phyloP scores from a whole-genome alignment of 805 yeast species.

The Saccharomycopsis babjevae region DNA sequence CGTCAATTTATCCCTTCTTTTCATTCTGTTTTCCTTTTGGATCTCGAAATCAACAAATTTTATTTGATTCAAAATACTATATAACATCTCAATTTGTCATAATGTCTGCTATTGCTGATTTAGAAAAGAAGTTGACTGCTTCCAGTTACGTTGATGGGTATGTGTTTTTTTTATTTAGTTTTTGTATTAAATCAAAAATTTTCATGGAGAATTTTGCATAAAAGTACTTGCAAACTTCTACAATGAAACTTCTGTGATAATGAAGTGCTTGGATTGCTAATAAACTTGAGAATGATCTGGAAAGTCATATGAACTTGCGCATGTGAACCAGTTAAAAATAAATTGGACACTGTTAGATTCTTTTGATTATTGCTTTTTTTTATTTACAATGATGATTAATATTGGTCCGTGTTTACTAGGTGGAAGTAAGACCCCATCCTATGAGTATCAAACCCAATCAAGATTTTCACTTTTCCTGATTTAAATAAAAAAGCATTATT shows the following conservation, averaged over 20 bases:
- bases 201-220: neutral
- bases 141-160: conserved; percentile 19
- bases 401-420: conserved; percentile 98
- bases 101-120: conserved; percentile 18
- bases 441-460: conserved; percentile 67
- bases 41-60: neutral
- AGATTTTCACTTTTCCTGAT: conserved; percentile 35
- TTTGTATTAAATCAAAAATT: neutral
- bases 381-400: conserved; percentile 47
- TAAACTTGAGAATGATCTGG: too few species aligned
- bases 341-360: neutral
- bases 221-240: too few species aligned
- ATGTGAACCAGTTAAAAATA: too few species aligned
- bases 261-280: too few species aligned
- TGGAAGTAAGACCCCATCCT: conserved; percentile 89
- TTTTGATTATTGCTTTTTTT: neutral
- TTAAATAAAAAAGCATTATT: conserved; percentile 10
- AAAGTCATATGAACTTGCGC: too few species aligned
- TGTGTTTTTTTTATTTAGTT: neutral
- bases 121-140: conserved; percentile 18
- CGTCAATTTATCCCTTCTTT: neutral
- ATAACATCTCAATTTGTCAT: neutral
- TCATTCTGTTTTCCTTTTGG: neutral
- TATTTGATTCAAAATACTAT: neutral
- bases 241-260: too few species aligned